Evolutionary conservation across 768 basidiomycete species (phyloP).

Genomic region (Sporobolomyces roseus): DNA sequence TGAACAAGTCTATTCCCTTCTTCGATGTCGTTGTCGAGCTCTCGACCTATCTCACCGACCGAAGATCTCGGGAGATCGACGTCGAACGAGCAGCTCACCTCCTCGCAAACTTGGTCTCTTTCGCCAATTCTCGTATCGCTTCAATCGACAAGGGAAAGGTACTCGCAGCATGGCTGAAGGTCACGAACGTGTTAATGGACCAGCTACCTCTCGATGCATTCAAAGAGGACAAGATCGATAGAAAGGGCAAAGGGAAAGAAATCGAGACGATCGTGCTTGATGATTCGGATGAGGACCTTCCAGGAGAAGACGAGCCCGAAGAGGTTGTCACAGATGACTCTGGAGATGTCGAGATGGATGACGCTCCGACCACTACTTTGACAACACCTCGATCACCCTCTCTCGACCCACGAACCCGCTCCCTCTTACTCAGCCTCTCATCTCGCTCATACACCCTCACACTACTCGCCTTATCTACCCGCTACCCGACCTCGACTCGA

Average conservation of each 20-base stretch:
- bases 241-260: conserved; percentile 7
- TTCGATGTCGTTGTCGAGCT: conserved; percentile 14
- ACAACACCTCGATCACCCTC: neutral
- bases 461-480: conserved; percentile 52
- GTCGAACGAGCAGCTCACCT: neutral
- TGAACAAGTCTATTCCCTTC: neutral
- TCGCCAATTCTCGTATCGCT: neutral
- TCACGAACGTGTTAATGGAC: conserved; percentile 2
- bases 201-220: neutral
- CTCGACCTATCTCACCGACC: neutral
- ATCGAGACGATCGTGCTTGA: conserved; percentile 18
- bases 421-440: conserved; percentile 1
- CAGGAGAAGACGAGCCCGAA: neutral
- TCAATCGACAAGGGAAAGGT: conserved; percentile 11
- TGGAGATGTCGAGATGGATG: neutral
- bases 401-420: conserved; percentile 5
- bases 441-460: conserved; percentile 12
- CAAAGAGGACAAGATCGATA: neutral
- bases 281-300: conserved; percentile 4
- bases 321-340: neutral
- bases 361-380: neutral
- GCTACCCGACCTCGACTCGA: conserved; percentile 57
- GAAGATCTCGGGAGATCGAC: neutral
- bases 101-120: conserved; percentile 25
- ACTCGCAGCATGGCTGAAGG: conserved; percentile 7